These are phyloP conservation scores for Taphrina confusa DNA, from an alignment of 1,139 yeast species.

Conservation along the genomic window DNA sequence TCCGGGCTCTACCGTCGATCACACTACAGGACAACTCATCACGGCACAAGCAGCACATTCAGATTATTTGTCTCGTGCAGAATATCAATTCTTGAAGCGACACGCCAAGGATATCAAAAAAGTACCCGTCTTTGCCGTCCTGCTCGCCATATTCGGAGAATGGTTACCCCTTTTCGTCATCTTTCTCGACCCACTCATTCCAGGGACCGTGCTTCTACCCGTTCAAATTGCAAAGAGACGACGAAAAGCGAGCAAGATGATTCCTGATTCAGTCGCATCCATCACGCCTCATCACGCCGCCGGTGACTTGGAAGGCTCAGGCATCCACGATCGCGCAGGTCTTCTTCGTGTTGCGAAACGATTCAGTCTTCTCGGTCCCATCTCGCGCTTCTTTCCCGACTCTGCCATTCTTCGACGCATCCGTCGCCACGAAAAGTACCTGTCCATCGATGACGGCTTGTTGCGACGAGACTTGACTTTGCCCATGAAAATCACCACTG, in stretches of 20 bases:
- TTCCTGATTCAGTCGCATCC: not conserved
- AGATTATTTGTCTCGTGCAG: slow-evolving; percentile 12
- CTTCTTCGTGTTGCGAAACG: not conserved
- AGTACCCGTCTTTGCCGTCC: slow-evolving; percentile 23
- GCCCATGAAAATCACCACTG: not conserved
- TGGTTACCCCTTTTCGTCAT: slow-evolving; percentile 32
- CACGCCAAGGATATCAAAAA: slow-evolving; percentile 23
- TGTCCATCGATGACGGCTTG: slow-evolving; percentile 2
- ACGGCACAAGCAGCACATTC: not conserved
- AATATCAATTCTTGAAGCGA: slow-evolving; percentile 22
- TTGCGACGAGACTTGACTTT: not conserved
- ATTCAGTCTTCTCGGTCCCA: slow-evolving; percentile 24
- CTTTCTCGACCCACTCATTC: slow-evolving; percentile 23
- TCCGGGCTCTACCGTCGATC: slow-evolving; percentile 10
- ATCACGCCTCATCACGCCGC: not conserved
- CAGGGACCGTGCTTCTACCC: slow-evolving; percentile 27
- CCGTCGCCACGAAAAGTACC: slow-evolving; percentile 14
- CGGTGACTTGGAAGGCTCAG: slow-evolving; percentile 13
- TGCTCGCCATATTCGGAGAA: slow-evolving; percentile 25
- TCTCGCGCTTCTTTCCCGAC: not conserved
- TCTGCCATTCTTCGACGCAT: not conserved
- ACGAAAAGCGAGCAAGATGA: not conserved
- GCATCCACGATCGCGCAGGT: slow-evolving; percentile 16
- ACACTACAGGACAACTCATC: slow-evolving; percentile 3
- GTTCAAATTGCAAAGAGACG: slow-evolving; percentile 9